A percentile compares a stretch with the other conserved stretches of the same genome.
Conservation (phyloP, 2,329 filamentous ascomycete genomes). For the Geosmithia morbida region DNA sequence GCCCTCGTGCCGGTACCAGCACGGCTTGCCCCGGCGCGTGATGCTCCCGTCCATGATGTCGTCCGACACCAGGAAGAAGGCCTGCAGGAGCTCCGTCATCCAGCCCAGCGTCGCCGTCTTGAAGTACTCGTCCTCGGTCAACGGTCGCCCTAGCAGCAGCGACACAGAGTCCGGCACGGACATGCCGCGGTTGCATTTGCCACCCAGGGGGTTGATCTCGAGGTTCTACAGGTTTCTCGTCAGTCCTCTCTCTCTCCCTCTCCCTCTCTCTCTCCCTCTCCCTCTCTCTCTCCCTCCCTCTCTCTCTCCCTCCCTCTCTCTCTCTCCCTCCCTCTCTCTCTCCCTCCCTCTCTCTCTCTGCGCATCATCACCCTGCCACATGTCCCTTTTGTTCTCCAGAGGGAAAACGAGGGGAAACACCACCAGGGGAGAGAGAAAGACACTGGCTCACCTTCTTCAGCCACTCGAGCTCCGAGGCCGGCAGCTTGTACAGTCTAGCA, state of each 20-base stretch:
- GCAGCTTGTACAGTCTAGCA: constrained; percentile 70
- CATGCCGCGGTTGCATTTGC: constrained; percentile 98
- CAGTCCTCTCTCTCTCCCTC: no score
- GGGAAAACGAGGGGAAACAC: no score
- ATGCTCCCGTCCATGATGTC: constrained; percentile 98
- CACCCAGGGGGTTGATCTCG: constrained; percentile 75
- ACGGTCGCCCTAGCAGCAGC: constrained; percentile 55
- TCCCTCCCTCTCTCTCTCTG: no score
- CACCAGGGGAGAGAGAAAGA: not conserved
- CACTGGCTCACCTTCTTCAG: constrained; percentile 53
- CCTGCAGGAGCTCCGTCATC: constrained; percentile 96
- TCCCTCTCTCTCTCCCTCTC: no score
- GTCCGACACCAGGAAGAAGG: constrained; percentile 96
- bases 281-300: no score
- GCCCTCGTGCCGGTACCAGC: constrained; percentile 84
- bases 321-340: no score
- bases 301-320: no score
- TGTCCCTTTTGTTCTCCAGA: no score
- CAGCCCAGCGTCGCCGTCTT: constrained; percentile 79
- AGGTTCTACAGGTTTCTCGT: constrained; percentile 42
- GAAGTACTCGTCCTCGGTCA: constrained; percentile 77
- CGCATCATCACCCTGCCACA: no score
- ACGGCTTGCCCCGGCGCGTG: constrained; percentile 84
- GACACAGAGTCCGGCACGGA: constrained; percentile 87
- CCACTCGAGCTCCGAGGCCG: constrained; percentile 70